These are phyloP conservation scores for Crithidia mellificae DNA, from an alignment of 208 protist species.

Conservation along the genomic window DNA sequence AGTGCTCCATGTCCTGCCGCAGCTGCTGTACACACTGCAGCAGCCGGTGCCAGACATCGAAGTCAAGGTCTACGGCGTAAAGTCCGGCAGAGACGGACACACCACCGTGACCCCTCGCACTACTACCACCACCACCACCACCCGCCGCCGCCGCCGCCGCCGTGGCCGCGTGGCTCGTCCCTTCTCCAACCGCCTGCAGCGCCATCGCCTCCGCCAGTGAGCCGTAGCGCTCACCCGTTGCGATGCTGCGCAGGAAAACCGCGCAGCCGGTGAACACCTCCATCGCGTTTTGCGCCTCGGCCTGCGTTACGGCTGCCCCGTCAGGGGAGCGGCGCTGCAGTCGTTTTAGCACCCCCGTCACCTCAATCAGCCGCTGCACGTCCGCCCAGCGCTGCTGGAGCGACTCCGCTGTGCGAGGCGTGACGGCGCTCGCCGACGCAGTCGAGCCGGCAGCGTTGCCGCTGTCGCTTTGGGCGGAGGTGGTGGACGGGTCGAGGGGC, in stretches of 20 bases:
- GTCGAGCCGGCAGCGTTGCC: background rate
- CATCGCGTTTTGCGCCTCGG: constrained; percentile 42
- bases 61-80: constrained; percentile 43
- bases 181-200: constrained; percentile 40
- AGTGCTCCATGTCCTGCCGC: constrained; percentile 68
- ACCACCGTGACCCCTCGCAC: background rate
- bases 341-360: constrained; percentile 36
- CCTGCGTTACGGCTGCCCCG: background rate
- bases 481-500: background rate
- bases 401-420: constrained; percentile 49
- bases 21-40: constrained; percentile 57
- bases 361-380: constrained; percentile 50
- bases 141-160: background rate
- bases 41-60: constrained; percentile 60
- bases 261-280: constrained; percentile 83
- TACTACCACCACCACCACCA: background rate
- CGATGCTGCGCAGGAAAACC: constrained; percentile 71
- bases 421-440: background rate
- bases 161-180: background rate
- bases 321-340: background rate
- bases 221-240: constrained; percentile 67
- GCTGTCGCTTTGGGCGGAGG: background rate
- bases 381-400: constrained; percentile 72
- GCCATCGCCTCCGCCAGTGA: constrained; percentile 37
- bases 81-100: constrained; percentile 6